Conservation (phyloP, 139 green algal species). For the Chlamydomonas asymmetrica region DNA sequence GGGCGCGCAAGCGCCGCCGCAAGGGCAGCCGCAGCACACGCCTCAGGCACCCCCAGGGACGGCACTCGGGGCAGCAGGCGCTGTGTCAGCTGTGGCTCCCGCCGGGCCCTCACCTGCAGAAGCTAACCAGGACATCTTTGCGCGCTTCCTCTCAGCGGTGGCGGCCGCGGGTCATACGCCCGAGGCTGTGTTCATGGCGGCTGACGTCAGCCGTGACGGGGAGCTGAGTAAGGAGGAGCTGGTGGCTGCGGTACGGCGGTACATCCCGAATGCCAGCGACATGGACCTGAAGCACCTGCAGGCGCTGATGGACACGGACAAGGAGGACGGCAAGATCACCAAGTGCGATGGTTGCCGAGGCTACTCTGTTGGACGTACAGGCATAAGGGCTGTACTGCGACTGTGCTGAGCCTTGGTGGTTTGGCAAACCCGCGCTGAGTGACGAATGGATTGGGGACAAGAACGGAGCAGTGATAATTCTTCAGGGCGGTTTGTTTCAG, state of each 20-base stretch:
- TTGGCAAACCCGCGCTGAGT: too few relatives aligned
- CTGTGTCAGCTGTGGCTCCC: background rate
- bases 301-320: constrained; percentile 29
- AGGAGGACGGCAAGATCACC: too few relatives aligned
- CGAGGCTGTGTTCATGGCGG: constrained; percentile 1
- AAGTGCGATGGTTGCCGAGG: too few relatives aligned
- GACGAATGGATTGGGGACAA: too few relatives aligned
- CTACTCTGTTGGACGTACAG: too few relatives aligned
- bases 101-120: background rate
- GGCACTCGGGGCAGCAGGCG: background rate
- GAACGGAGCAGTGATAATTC: too few relatives aligned
- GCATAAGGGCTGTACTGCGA: too few relatives aligned
- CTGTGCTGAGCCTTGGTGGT: too few relatives aligned
- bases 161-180: background rate
- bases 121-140: constrained; percentile 6
- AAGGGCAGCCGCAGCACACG: too few relatives aligned
- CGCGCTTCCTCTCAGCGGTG: background rate
- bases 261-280: constrained; percentile 14
- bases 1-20: background rate
- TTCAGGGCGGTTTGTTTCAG: too few relatives aligned
- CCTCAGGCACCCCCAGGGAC: too few relatives aligned
- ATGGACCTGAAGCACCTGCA: constrained; percentile 42
- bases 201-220: constrained; percentile 10
- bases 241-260: constrained; percentile 6
- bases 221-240: constrained; percentile 18